phyloP scores from a whole-genome alignment of 129 eudicot genomes.

The Centrapalus pauciflorus region DNA sequence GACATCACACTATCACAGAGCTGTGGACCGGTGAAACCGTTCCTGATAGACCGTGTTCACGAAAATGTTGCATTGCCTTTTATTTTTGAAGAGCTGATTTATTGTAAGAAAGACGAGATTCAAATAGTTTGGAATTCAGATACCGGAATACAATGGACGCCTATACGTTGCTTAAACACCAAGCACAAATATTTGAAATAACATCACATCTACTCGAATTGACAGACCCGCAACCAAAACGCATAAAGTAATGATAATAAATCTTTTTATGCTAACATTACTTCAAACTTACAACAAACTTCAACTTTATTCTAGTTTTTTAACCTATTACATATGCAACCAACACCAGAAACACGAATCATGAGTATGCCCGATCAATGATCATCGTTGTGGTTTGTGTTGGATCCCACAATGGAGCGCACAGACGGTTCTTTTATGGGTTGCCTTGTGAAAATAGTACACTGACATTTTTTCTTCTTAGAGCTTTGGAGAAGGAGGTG shows the following conservation, averaged over 20 bases:
- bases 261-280: neutral
- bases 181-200: neutral
- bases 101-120: neutral
- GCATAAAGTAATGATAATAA: neutral
- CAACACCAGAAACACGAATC: neutral
- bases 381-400: too few relatives aligned
- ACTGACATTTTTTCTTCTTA: constrained; percentile 1
- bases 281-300: neutral
- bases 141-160: neutral
- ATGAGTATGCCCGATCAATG: too few relatives aligned
- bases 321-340: neutral
- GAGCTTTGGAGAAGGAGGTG: constrained; percentile 67
- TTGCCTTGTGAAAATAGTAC: neutral
- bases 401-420: too few relatives aligned
- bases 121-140: neutral
- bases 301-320: neutral
- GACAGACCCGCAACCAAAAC: neutral
- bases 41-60: too few relatives aligned
- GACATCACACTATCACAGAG: too few relatives aligned
- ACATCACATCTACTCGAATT: neutral
- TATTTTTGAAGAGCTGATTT: too few relatives aligned
- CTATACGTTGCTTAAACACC: constrained; percentile 7
- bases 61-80: neutral
- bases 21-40: too few relatives aligned
- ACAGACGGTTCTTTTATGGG: too few relatives aligned